Base-by-base conservation (phyloP, 257 asterid species). In the Solanum phureja region DNA sequence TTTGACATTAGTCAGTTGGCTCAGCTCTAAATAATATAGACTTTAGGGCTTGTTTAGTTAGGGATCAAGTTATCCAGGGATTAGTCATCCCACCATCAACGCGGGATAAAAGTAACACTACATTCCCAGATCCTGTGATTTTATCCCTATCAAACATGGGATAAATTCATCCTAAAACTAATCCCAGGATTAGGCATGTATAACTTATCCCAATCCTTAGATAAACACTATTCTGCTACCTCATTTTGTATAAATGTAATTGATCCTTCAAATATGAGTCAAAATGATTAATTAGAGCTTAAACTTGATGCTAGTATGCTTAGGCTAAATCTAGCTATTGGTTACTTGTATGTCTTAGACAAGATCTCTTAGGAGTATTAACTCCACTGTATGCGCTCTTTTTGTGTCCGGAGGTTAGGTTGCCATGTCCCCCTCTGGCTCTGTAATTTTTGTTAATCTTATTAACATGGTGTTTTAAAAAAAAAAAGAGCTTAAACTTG, bases 1-100 rank as follows among this genome's bases (percentile, higher is more conserved):
- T 27, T 74, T 1, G 92, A 91, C 83, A 91, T 92, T 58, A 84
- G 19, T 38, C 87, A 49, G 40, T 91, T 93, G 31, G 88, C 85
- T 87, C 90, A 24, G 29, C 87, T 62, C 42, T 81, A 81, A 46
- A 27, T 44, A 24, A 24, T 38, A 38, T 38, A 76, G 35, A 76
- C 76, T 24, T 5, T 23, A 11, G 83, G 44, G 34, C 24, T 19
- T 6, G 24, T 56, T 56, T 56, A 56, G 24, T 56, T 56, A 56
- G 64, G 64, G 64, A 18, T 56, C 24, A 56, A 56, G 64, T 56
- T 56, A 56, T 56, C n/a, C 8, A 0, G 64, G 10, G 64, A 56
- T 56, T 18, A 56, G 64, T 56, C 64, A 18, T 56, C 5, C 0
- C n/a, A 52, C n/a, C 62, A 0, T 52, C n/a, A 56, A 56, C 10